A percentile compares a stretch with the other conserved stretches of the same genome.
phyloP scores from a whole-genome alignment of 768 basidiomycete genomes.

The Leccinum barrowsii region DNA sequence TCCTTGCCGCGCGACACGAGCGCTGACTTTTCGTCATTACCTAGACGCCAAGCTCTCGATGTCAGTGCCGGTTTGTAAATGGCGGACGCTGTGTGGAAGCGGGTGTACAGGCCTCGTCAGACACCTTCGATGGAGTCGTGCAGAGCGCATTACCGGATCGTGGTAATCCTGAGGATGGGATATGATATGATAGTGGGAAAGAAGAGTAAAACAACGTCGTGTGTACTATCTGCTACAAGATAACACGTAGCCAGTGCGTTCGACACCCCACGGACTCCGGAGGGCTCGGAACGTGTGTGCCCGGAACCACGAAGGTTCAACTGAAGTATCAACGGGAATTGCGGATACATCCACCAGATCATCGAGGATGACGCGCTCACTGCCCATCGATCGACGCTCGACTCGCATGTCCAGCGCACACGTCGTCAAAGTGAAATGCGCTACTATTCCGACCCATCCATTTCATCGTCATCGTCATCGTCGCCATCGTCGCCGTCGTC shows the following conservation, averaged over 20 bases:
- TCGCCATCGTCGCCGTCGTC: not conserved
- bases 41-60: conserved; percentile 4
- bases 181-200: not conserved
- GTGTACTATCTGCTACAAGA: not conserved
- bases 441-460: conserved; percentile 1
- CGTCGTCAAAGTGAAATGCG: not conserved
- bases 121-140: not conserved
- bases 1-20: not conserved
- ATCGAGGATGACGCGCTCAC: not conserved
- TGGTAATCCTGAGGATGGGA: not conserved
- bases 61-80: not conserved
- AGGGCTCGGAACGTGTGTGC: not conserved
- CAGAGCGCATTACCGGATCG: not conserved
- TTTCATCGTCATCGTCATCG: not conserved
- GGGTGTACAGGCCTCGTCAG: conserved; percentile 10
- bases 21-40: not conserved
- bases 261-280: not conserved
- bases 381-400: not conserved
- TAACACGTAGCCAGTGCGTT: not conserved
- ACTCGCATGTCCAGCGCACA: not conserved
- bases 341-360: not conserved
- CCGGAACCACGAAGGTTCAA: not conserved
- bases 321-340: not conserved
- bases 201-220: not conserved
- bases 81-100: not conserved